Conservation (phyloP, 2,329 filamentous ascomycete species). For the Nannizziopsis arthrosporioides region DNA sequence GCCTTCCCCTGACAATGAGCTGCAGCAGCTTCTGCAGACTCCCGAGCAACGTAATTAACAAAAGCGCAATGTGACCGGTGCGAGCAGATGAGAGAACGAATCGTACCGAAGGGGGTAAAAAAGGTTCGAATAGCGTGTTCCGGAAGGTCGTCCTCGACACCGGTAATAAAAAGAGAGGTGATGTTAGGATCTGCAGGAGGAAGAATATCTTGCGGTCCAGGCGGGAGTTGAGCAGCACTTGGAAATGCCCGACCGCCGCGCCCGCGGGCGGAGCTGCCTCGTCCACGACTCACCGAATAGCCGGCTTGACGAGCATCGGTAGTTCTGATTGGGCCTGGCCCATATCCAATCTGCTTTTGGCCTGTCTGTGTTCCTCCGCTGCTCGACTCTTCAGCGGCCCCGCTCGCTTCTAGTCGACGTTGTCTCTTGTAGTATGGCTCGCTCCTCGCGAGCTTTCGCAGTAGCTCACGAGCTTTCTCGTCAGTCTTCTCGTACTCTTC, state of each 20-base stretch:
- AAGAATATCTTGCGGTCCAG: conserved; percentile 70
- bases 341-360: conserved; percentile 31
- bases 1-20: conserved; percentile 75
- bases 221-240: conserved; percentile 60
- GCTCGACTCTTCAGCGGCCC: conserved; percentile 32
- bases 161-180: conserved; percentile 87
- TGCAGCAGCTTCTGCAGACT: conserved; percentile 75
- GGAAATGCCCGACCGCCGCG: conserved; percentile 52
- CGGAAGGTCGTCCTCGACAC: conserved; percentile 88
- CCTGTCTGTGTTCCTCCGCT: conserved; percentile 32
- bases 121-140: conserved; percentile 85
- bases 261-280: conserved; percentile 38
- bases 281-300: conserved; percentile 35
- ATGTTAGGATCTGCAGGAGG: conserved; percentile 76
- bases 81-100: conserved; percentile 87
- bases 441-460: conserved; percentile 74
- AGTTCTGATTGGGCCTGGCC: conserved; percentile 60
- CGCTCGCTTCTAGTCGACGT: conserved; percentile 51
- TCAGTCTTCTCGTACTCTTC: conserved; percentile 96
- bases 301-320: conserved; percentile 43
- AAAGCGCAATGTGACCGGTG: conserved; percentile 97
- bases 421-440: conserved; percentile 94
- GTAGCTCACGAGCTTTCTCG: conserved; percentile 82
- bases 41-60: conserved; percentile 79
- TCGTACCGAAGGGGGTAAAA: conserved; percentile 77